Evolutionary conservation across 2,329 filamentous ascomycete genomes (phyloP), one percentile per base, ranked within the genome.

Genomic region (Claviceps maximensis): DNA sequence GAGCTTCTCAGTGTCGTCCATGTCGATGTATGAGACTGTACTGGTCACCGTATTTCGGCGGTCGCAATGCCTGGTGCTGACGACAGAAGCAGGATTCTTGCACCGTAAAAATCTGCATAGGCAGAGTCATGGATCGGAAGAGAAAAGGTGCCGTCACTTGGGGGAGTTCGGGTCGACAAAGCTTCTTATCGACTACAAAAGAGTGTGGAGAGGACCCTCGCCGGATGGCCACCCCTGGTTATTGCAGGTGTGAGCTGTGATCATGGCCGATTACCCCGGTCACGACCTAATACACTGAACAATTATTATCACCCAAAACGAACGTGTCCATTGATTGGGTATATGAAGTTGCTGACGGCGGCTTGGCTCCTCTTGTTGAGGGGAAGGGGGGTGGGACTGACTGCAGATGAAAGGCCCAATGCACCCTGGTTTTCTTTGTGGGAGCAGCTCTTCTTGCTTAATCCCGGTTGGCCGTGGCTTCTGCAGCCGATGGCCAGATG

Each of bases 131-230:
- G n/a, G 42, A 40, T 21, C 13, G 29, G 17, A 13, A 44, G 23
- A 13, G 45, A 51, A 42, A 49, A 40, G 2, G 36, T 46, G 38
- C 29, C 51, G 31, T 15, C 33, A 2, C 54, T 44, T 23, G 53
- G 54, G 47, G 51, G 48, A n/a, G 51, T 9, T 53, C 29, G 54
- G 53, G 47, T 56, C 45, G 27, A 57, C 48, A 50, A 58, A 58
- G 36, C 53, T 56, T 47, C 51, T 55, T 54, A 55, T 57, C 21
- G 51, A 50, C 42, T 50, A 45, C 13, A 33, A 23, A 31, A n/a
- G 33, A 36, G 46, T 40, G 40, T 52, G 44, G 19, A 53, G 45
- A 23, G n/a, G 17, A 12, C 40, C 52, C n/a, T 45, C 48, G 36
- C 49, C 25, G 36, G 23, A 23, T 49, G 25, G 21, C 40, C 51